Base-by-base conservation (phyloP, 2,329 filamentous ascomycete genomes). In the Trichoderma atroviride region DNA sequence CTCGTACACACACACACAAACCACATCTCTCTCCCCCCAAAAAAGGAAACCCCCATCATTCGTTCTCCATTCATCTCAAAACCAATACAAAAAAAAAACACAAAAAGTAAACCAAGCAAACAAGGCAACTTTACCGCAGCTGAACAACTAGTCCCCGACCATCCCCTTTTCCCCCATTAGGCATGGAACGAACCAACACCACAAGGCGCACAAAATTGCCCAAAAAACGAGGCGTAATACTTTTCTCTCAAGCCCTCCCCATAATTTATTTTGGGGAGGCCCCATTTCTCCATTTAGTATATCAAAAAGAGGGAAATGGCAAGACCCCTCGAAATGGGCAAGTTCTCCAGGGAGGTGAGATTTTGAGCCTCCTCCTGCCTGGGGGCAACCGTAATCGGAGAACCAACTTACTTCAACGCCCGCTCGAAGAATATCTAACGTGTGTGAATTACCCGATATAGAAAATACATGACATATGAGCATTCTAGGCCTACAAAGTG, bases 81-180 rank as follows among this genome's bases (percentile, higher is more conserved):
- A 4, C 22, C 2, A 31, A 31, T 31, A 5, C 5, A 31, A 43
- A 4, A n/a, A n/a, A 14, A 40, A n/a, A 10, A 43, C 9, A n/a
- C 43, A 14, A 40, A 40, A 10, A 16, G 24, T 0, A 43, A 14
- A 13, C 1, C 6, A 19, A 37, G 4, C 33, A 35, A 35, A 33
- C 33, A 33, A 35, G 33, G 33, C 33, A 35, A 35, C 11, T 14
- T 35, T 35, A 35, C 33, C 33, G 27, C 33, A 62, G 29, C 43
- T 52, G 29, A 63, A 53, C 19, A 43, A 24, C 43, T 63, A 35
- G 60, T 14, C n/a, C n/a, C n/a, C 60, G 29, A 35, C 24, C 47
- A 62, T 52, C 59, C 33, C 33, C 24, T 52, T 61, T 62, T 50
- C 22, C 43, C 50, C 9, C 59, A 27, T 53, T 63, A 53, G 47